Percentiles rank a stretch among this genome's conserved stretches.
Evolutionary conservation across 805 yeast genomes (phyloP).

Genomic region (Yueomyces sinensis): DNA sequence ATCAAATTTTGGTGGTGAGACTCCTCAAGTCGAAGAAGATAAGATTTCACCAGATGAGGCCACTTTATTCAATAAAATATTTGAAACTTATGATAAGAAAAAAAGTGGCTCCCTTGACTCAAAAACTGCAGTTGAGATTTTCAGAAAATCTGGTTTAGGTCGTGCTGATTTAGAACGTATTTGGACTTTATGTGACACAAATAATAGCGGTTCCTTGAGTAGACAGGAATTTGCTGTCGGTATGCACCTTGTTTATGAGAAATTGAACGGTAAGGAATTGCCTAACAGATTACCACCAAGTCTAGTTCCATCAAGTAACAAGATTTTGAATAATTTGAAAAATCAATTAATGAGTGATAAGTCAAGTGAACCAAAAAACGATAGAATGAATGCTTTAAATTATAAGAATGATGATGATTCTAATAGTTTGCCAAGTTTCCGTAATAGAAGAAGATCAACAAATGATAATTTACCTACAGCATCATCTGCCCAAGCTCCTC

Average conservation of each 20-base stretch:
- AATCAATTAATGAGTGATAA: slow-evolving; percentile 24
- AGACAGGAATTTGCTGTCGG: slow-evolving; percentile 90
- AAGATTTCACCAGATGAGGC: slow-evolving; percentile 82
- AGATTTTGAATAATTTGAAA: slow-evolving; percentile 61
- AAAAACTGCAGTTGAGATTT: slow-evolving; percentile 65
- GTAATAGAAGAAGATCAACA: slow-evolving; percentile 32
- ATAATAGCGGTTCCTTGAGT: slow-evolving; percentile 69
- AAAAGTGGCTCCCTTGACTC: slow-evolving; percentile 65
- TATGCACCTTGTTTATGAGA: slow-evolving; percentile 87
- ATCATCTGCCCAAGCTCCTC: background rate
- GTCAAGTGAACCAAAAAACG: slow-evolving; percentile 4
- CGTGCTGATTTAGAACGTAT: slow-evolving; percentile 76
- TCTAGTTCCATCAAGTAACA: slow-evolving; percentile 73
- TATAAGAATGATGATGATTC: slow-evolving; percentile 73
- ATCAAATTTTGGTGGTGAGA: slow-evolving; percentile 21
- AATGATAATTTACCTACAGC: slow-evolving; percentile 7
- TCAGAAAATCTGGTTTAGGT: slow-evolving; percentile 81
- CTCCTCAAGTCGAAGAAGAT: slow-evolving; percentile 31
- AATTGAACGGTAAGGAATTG: slow-evolving; percentile 72
- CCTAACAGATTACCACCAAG: slow-evolving; percentile 80
- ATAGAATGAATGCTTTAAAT: slow-evolving; percentile 22
- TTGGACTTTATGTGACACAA: slow-evolving; percentile 78
- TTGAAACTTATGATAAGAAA: slow-evolving; percentile 72
- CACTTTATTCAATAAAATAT: slow-evolving; percentile 70
- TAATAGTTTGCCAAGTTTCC: slow-evolving; percentile 50